Conservation (phyloP, 768 basidiomycete species). For the Chalciporus sphaerocephalus region DNA sequence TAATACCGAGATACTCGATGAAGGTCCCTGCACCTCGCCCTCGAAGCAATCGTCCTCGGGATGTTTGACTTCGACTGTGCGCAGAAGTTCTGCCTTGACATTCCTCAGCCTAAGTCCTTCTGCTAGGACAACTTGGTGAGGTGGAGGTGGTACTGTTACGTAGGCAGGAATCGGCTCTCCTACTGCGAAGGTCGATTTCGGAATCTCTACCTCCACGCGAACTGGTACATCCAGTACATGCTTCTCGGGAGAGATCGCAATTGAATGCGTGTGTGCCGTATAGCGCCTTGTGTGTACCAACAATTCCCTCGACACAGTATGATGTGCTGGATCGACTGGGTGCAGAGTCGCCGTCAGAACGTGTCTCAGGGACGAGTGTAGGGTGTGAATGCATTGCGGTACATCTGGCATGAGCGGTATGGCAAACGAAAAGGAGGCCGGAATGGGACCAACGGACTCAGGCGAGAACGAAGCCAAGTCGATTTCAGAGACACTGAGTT, state of each 20-base stretch:
- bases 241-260: constrained; percentile 59
- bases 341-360: constrained; percentile 64
- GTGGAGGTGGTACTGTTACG: constrained; percentile 74
- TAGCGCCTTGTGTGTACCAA: constrained; percentile 73
- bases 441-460: constrained; percentile 39
- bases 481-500: constrained; percentile 56
- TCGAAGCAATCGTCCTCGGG: constrained; percentile 38
- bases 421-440: constrained; percentile 71
- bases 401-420: constrained; percentile 76
- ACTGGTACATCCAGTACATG: constrained; percentile 59
- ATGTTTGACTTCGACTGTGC: constrained; percentile 54
- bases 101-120: constrained; percentile 74
- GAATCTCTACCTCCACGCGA: constrained; percentile 63
- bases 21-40: constrained; percentile 30
- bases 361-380: constrained; percentile 69
- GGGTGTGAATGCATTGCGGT: constrained; percentile 77
- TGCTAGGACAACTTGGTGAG: constrained; percentile 59
- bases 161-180: constrained; percentile 78
- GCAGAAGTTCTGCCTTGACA: constrained; percentile 73
- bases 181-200: constrained; percentile 64
- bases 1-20: constrained; percentile 16
- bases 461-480: constrained; percentile 48
- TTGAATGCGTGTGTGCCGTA: constrained; percentile 54
- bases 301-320: constrained; percentile 50
- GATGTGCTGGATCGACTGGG: constrained; percentile 38